Conservation (phyloP, 257 asterid species). For the Craterostigma plantagineum region DNA sequence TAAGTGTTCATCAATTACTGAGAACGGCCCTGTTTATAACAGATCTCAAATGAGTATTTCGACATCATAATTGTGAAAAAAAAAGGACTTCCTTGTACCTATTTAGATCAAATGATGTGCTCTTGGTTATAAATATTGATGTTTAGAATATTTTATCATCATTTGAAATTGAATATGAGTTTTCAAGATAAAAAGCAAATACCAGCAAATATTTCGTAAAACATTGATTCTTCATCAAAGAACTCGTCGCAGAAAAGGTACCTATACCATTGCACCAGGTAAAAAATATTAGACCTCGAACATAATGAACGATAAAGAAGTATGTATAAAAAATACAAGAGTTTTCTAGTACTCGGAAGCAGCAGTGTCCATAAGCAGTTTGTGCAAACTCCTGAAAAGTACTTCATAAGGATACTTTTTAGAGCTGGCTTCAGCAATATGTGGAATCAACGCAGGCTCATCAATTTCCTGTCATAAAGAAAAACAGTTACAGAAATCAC, state of each 20-base stretch:
- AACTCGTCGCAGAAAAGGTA: conserved; percentile 96
- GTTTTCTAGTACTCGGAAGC: conserved; percentile 64
- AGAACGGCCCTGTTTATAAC: conserved; percentile 63
- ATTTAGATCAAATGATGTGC: not conserved
- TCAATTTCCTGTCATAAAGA: conserved; percentile 64
- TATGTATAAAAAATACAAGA: not conserved
- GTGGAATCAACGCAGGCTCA: conserved; percentile 96
- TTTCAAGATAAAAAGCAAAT: conserved; percentile 10
- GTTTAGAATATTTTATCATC: not conserved
- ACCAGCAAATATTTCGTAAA: conserved; percentile 91
- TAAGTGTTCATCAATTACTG: conserved; percentile 83
- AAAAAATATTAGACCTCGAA: not conserved
- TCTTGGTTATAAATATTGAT: too few relatives aligned
- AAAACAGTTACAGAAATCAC: not conserved
- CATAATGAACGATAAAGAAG: too few relatives aligned
- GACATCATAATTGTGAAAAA: conserved; percentile 4
- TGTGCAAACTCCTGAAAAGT: conserved; percentile 97
- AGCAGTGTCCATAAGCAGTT: conserved; percentile 98
- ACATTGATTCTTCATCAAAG: conserved; percentile 85
- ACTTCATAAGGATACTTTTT: conserved; percentile 97
- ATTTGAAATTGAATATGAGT: conserved; percentile 7
- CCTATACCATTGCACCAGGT: conserved; percentile 27
- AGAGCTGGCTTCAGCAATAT: conserved; percentile 96
- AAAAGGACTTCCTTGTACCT: not conserved
- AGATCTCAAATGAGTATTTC: conserved; percentile 13